phyloP scores from a whole-genome alignment of 805 yeast species.

The Hanseniaspora hatyaiensis region DNA sequence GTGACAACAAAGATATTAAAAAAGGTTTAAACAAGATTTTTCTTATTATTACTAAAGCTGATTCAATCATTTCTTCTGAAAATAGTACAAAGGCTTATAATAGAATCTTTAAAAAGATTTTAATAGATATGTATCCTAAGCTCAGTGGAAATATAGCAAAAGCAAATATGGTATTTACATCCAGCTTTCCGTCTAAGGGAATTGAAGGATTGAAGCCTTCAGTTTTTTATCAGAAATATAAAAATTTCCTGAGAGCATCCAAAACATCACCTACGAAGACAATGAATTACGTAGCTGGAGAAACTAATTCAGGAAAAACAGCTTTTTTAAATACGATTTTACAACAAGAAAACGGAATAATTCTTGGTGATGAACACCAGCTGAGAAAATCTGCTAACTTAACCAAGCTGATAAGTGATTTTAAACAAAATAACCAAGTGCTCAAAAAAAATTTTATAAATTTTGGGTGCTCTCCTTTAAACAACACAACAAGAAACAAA shows the following conservation, averaged over 20 bases:
- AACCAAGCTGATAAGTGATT: background rate
- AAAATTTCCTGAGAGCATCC: background rate
- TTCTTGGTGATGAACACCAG: background rate
- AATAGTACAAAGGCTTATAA: too few relatives aligned
- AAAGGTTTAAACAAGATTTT: background rate
- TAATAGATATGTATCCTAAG: background rate
- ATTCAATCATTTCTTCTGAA: background rate
- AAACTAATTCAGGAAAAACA: constrained; percentile 5
- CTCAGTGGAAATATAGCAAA: background rate
- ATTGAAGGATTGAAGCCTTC: too few relatives aligned
- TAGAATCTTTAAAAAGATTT: background rate
- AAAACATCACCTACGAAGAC: background rate
- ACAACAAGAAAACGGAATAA: background rate
- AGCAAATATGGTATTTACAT: background rate
- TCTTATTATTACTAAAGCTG: background rate
- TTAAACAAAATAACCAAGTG: background rate
- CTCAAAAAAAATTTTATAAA: background rate
- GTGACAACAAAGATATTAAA: background rate
- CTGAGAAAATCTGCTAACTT: background rate
- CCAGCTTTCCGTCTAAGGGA: background rate
- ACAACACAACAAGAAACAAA: constrained; percentile 8
- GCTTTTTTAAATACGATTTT: background rate
- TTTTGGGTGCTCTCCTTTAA: constrained; percentile 9
- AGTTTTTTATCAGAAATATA: too few relatives aligned
- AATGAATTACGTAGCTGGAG: background rate